Base-by-base conservation (phyloP, 164 flowering plant species). In the Tinospora cordifolia region DNA sequence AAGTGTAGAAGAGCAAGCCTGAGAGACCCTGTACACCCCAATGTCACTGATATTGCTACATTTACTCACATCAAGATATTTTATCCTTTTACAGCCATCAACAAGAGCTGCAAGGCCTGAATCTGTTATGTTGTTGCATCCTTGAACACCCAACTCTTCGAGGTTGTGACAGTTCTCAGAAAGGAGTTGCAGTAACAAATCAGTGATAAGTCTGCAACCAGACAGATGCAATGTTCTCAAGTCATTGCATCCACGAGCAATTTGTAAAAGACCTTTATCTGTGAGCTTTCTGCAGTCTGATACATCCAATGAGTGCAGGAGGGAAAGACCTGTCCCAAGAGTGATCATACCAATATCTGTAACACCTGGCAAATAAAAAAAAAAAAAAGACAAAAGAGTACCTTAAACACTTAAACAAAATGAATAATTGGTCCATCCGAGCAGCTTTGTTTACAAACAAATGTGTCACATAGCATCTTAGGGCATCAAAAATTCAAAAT, bases 251-350 rank as follows among this genome's bases (percentile, higher is more conserved):
- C 94, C 90, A 77, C 84, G 72, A 19, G 98, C 88, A 77, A 89
- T 75, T 59, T 86, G 87, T 26, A 80, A 75, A 59, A 91, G 80
- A 38, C 99, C 98, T 85, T 85, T 86, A 74, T 89, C 94, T 39
- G 94, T 87, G 14, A 95, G 70, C 83, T 90, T 92, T 77, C 84
- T 85, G 82, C 98, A 95, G 71, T 78, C 72, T 1, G 99, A 89
- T 65, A 87, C 87, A 84, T 92, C 95, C 76, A 95, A 80, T 24
- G 82, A 87, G 75, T 87, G 90, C 21, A 95, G 78, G 71, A 70
- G 78, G 47, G 85, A 74, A 69, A 92, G 91, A 74, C 88, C 79
- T 8, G 74, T 47, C 57, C 87, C 99, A 79, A 95, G 83, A 19
- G 83, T 83, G 26, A 71, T 69, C 78, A 92, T 65, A 67, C 99